Evolutionary conservation across 148 eudicot species (phyloP).

Genomic region (Rhododendron mucronatum): DNA sequence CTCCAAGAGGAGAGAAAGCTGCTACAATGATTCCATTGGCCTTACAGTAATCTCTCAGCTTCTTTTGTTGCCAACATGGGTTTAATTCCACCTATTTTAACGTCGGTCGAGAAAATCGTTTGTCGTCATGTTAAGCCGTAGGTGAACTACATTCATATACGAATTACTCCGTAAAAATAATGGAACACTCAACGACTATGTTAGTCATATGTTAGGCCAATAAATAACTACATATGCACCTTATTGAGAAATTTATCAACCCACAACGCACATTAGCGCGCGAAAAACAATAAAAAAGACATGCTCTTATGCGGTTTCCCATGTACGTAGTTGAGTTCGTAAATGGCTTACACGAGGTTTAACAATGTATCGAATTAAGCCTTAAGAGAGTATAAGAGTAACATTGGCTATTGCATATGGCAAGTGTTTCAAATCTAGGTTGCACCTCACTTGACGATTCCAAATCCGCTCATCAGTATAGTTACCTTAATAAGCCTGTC

Average conservation of each 20-base stretch:
- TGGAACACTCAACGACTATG: neutral
- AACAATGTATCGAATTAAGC: no score
- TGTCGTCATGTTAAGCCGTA: no score
- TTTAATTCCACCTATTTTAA: neutral
- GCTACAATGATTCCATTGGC: neutral
- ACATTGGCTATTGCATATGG: no score
- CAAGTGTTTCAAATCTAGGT: no score
- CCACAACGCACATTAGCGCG: neutral
- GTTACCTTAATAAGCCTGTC: neutral
- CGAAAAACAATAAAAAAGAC: no score
- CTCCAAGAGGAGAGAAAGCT: neutral
- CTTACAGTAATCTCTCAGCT: neutral
- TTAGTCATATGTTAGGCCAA: neutral
- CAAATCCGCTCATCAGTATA: no score
- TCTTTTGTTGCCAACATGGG: neutral
- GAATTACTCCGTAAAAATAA: no score
- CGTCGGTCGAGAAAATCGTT: neutral
- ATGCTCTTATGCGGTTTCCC: neutral
- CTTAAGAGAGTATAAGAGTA: no score
- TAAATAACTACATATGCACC: neutral
- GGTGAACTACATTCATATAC: no score
- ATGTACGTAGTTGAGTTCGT: neutral
- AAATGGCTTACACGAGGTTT: no score
- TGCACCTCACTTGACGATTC: no score
- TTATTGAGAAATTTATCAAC: neutral